Percentiles rank a stretch among this genome's conserved stretches.
These are phyloP conservation scores for Corynespora cassiicola DNA, from an alignment of 2,329 filamentous ascomycete genomes.

Conservation along the genomic window DNA sequence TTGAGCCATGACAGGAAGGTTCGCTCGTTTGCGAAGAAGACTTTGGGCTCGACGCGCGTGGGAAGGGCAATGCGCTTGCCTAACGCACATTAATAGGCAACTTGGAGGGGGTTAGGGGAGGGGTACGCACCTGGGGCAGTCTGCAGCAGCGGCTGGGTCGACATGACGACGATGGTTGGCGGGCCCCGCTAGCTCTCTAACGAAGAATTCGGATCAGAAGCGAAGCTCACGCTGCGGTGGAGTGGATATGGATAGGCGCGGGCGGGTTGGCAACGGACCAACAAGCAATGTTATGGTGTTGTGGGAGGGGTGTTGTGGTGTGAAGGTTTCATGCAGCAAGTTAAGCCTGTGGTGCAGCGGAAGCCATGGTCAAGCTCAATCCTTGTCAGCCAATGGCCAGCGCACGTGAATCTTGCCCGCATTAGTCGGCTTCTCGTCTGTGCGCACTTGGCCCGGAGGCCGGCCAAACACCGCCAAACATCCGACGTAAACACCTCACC, in stretches of 20 bases:
- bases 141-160: slow-evolving; percentile 93
- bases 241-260: too few species aligned
- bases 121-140: slow-evolving; percentile 78
- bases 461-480: slow-evolving; percentile 11
- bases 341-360: slow-evolving; percentile 1
- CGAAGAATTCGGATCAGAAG: too few species aligned
- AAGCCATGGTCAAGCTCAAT: slow-evolving; percentile 15
- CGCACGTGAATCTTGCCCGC: slow-evolving; percentile 29
- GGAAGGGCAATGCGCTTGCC: slow-evolving; percentile 98
- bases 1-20: slow-evolving; percentile 99
- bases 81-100: slow-evolving; percentile 45
- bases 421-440: slow-evolving; percentile 2
- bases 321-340: too few species aligned
- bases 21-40: slow-evolving; percentile 99
- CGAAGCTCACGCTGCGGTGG: too few species aligned
- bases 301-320: too few species aligned
- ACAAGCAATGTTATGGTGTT: too few species aligned
- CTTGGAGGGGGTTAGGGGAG: neutral
- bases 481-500: slow-evolving; percentile 15
- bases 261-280: too few species aligned
- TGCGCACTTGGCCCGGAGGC: too few species aligned
- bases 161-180: slow-evolving; percentile 72
- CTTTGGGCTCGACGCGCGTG: slow-evolving; percentile 97
- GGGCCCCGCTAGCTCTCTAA: too few species aligned
- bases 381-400: slow-evolving; percentile 23